Percentiles rank a stretch among this genome's conserved stretches.
phyloP scores from a whole-genome alignment of 2,329 filamentous ascomycete genomes.

The Xylaria sp. region DNA sequence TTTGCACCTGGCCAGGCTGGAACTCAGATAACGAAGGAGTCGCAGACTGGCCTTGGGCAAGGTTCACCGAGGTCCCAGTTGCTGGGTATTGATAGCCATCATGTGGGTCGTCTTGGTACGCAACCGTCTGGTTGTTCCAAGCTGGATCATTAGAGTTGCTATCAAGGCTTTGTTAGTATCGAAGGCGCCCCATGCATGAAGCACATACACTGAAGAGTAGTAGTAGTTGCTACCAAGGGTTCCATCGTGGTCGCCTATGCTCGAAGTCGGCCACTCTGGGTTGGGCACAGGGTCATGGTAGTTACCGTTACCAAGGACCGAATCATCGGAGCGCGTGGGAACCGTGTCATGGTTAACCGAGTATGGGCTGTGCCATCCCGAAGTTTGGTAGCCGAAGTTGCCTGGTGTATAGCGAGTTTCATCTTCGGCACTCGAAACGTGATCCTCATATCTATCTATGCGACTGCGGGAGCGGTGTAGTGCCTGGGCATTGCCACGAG shows the following conservation, averaged over 20 bases:
- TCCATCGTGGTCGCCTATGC: neutral
- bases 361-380: neutral
- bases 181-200: neutral
- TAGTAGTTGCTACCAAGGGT: neutral
- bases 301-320: neutral
- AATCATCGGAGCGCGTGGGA: neutral
- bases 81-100: neutral
- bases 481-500: neutral
- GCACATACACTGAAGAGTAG: neutral
- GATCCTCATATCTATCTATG: neutral
- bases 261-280: neutral
- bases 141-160: neutral
- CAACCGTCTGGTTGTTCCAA: neutral
- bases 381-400: neutral
- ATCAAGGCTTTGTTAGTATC: slow-evolving; percentile 2
- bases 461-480: neutral
- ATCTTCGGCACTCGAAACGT: neutral
- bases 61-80: neutral
- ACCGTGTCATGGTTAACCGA: neutral
- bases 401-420: neutral
- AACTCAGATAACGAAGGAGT: neutral
- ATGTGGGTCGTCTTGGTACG: neutral
- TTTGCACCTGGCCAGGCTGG: neutral
- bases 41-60: neutral
- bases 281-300: neutral